Evolutionary conservation across 371 early-diverging fungal genomes (phyloP), one percentile per base, ranked within the genome.

Genomic region (Caulochytrium protostelioides): DNA sequence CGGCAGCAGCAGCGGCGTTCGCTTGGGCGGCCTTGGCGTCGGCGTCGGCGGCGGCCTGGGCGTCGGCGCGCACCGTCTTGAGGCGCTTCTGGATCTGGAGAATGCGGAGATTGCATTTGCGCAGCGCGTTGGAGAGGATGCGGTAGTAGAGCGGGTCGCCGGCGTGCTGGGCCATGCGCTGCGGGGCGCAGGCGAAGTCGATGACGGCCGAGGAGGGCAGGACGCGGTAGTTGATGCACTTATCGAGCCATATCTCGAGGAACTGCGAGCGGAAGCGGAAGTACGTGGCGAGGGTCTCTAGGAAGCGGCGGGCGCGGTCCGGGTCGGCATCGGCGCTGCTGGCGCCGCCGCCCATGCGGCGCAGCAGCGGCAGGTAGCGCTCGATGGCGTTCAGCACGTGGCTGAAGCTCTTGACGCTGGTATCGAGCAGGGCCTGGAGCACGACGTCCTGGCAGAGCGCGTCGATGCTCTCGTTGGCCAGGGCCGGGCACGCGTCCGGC

Each of bases 381-480:
- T 92, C 94, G 24, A 87, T 70, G 6, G 83, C 76, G 44, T 79
- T 84, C 42, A 90, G 48, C 27, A 82, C 65, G 48, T 92, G 94
- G 28, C 77, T 78, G 62, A 92, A 86, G 50, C 79, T 79, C 54
- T 90, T 89, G 54, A 76, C 15, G n/a, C 36, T 23, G 22, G 22
- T 23, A 18, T 26, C 29, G 28, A 35, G 25, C 9, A 29, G 19
- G 13, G 36, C 26, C 29, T 35, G 36, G 17, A 27, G 2, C 0
- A 35, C 23, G 17, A 35, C 29, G 20, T 35, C 36, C n/a, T 17
- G 29, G 14, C 13, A 15, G 28, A 35, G n/a, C 6, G 29, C 17
- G 22, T 35, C 29, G 28, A 13, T 18, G 36, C 7, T 21, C 28
- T 13, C 26, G 29, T 6, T 21, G 19, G 12, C n/a, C n/a, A n/a